phyloP scores from a whole-genome alignment of 345 rosid genomes.

The Camelina sativa region DNA sequence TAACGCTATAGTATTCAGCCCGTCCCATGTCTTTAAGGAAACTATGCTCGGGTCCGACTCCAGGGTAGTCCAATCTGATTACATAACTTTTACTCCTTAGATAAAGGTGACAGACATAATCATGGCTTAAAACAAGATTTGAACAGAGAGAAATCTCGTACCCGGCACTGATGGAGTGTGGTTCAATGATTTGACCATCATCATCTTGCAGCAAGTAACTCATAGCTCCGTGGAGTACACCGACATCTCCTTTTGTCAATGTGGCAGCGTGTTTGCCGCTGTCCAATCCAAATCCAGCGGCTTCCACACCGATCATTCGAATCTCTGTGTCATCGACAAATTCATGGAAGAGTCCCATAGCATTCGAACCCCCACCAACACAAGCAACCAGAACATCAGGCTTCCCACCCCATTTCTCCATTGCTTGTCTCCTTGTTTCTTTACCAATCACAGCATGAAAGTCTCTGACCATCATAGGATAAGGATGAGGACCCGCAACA shows the following conservation, averaged over 20 bases:
- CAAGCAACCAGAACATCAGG: conserved; percentile 96
- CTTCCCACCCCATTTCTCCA: conserved; percentile 96
- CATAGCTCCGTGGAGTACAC: conserved; percentile 97
- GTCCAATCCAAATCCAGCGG: conserved; percentile 91
- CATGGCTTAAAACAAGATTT: background rate
- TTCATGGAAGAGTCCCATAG: conserved; percentile 96
- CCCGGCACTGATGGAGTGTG: conserved; percentile 98
- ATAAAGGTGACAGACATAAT: background rate
- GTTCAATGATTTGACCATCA: conserved; percentile 93
- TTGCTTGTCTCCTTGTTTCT: conserved; percentile 87
- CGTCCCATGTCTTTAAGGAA: conserved; percentile 86
- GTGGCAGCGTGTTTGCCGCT: conserved; percentile 99
- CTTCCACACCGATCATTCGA: conserved; percentile 91
- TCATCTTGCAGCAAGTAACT: conserved; percentile 93
- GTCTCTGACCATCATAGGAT: conserved; percentile 97
- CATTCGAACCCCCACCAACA: conserved; percentile 96
- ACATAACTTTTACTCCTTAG: conserved; percentile 8
- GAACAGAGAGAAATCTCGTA: conserved; percentile 32
- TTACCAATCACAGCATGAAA: conserved; percentile 91
- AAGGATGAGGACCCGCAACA: conserved; percentile 98
- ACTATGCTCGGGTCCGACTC: conserved; percentile 99
- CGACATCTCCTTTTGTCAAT: conserved; percentile 81
- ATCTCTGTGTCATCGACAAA: conserved; percentile 77
- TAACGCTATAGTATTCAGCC: conserved; percentile 78
- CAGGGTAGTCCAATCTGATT: conserved; percentile 92